phyloP scores from a whole-genome alignment of 2,329 filamentous ascomycete species.

The Ophiosphaerella narmari region DNA sequence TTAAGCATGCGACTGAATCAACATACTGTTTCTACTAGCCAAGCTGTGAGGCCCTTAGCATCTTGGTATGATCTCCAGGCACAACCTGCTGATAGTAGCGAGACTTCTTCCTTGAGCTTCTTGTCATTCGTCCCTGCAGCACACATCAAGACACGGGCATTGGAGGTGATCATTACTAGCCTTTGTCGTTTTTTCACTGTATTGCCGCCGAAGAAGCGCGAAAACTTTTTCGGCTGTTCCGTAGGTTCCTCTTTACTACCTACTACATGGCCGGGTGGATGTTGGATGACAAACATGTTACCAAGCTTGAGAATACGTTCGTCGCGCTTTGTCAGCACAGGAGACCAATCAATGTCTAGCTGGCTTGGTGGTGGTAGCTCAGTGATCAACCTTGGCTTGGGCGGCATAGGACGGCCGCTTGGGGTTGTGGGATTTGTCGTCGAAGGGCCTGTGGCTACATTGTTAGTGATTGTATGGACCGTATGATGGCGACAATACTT shows the following conservation, averaged over 20 bases:
- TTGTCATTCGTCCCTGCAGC: constrained; percentile 95
- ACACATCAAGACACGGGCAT: constrained; percentile 85
- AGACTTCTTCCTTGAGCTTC: constrained; percentile 89
- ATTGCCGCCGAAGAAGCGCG: constrained; percentile 89
- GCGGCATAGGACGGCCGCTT: constrained; percentile 49
- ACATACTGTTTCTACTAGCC: constrained; percentile 92
- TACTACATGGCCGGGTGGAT: constrained; percentile 75
- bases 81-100: constrained; percentile 75
- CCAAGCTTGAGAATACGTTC: constrained; percentile 94
- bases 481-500: constrained; percentile 29
- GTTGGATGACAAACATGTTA: constrained; percentile 82
- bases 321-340: constrained; percentile 86
- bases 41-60: constrained; percentile 83
- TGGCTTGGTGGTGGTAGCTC: constrained; percentile 96
- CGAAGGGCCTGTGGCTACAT: constrained; percentile 33
- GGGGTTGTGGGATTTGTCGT: constrained; percentile 26
- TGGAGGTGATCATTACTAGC: constrained; percentile 92
- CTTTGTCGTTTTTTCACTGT: constrained; percentile 91
- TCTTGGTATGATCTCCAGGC: constrained; percentile 81
- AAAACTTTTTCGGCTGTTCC: constrained; percentile 80
- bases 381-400: constrained; percentile 78
- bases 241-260: constrained; percentile 68
- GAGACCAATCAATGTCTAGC: constrained; percentile 97
- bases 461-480: constrained; percentile 11
- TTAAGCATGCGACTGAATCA: not conserved